A percentile compares a stretch with the other conserved stretches of the same genome.
These are phyloP conservation scores for Hypoxylon sp. DNA, from an alignment of 2,329 filamentous ascomycete genomes.

Conservation along the genomic window DNA sequence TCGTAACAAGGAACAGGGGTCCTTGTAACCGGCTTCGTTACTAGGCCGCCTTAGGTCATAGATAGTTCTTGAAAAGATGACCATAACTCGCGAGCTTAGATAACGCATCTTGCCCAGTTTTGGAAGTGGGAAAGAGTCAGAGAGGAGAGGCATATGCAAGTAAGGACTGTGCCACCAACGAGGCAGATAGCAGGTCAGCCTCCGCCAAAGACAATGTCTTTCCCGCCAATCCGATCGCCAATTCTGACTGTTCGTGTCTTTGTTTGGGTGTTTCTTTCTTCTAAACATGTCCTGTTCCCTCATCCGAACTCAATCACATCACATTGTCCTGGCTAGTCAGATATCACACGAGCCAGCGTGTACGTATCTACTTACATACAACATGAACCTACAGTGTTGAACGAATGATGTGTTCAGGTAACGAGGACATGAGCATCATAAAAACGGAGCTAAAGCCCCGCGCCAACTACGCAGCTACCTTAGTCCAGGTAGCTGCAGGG, in stretches of 20 bases:
- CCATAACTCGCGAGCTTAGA: not conserved
- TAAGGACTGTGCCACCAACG: constrained; percentile 5
- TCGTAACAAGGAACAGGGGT: constrained; percentile 19
- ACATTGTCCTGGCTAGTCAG: not conserved
- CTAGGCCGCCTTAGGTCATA: constrained; percentile 10
- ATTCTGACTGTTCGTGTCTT: not conserved
- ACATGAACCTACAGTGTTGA: too few relatives aligned
- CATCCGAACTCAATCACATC: constrained; percentile 15
- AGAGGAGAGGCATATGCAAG: constrained; percentile 12
- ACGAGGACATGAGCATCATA: not conserved
- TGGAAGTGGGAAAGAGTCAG: constrained; percentile 6
- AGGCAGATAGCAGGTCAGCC: constrained; percentile 21
- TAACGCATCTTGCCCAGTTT: not conserved
- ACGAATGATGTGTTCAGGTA: not conserved
- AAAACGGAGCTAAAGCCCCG: constrained; percentile 22
- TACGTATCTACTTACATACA: not conserved
- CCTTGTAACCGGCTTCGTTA: constrained; percentile 27
- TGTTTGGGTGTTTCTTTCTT: not conserved
- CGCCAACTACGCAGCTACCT: constrained; percentile 20
- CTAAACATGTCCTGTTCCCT: not conserved
- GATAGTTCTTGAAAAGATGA: constrained; percentile 9
- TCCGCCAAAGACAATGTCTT: constrained; percentile 31
- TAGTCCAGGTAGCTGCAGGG: constrained; percentile 33
- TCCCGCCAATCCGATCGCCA: constrained; percentile 5
- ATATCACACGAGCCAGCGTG: constrained; percentile 13